Evolutionary conservation across 805 yeast genomes (phyloP), one percentile per base, ranked within the genome.

Genomic region (Ogataea dorogensis): DNA sequence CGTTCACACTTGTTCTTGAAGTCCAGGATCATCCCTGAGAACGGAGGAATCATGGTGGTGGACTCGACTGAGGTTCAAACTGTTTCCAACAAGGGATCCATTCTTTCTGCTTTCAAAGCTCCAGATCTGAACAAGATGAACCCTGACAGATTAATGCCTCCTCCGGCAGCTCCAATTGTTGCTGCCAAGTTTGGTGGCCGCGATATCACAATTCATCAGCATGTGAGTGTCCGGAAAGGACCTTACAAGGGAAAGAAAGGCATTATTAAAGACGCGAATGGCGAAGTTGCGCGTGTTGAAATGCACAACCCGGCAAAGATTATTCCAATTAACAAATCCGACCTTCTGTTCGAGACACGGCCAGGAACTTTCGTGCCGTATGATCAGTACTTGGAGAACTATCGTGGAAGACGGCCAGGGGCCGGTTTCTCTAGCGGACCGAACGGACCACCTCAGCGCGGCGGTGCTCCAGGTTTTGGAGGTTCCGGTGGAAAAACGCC

Each of bases 191-290:
- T 67, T 36, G 77, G 80, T 36, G 96, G 95, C 7, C 77, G 95
- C 48, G 96, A 87, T 59, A 75, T 76, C 31, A 77, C 94, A 18
- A 55, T 93, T 23, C 84, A 86, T 49, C 87, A 86, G 55, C 82
- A 83, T 40, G 96, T 93, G 15, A 77, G 87, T 46, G 84, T 93
- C 31, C 77, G 86, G 24, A 80, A 84, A 54, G 87, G 96, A n/a
- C 93, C 95, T 31, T 87, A 91, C 61, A 93, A 93, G 65, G 98
- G 98, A 29, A 78, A 87, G 49, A 80, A 82, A 66, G 98, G 98
- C 58, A 84, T 86, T 47, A 86, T 93, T 27, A 83, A 85, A 49
- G 98, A 93, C 57, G 87, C 96, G 7, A 93, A 87, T 51, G 98
- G 94, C 44, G 83, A 83, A 10, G 76, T 74, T 49, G 98, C 97